Percentiles rank a stretch among this genome's conserved stretches.
Evolutionary conservation across 495 filamentous ascomycete genomes (phyloP).

Genomic region (Penicillium antarcticum): DNA sequence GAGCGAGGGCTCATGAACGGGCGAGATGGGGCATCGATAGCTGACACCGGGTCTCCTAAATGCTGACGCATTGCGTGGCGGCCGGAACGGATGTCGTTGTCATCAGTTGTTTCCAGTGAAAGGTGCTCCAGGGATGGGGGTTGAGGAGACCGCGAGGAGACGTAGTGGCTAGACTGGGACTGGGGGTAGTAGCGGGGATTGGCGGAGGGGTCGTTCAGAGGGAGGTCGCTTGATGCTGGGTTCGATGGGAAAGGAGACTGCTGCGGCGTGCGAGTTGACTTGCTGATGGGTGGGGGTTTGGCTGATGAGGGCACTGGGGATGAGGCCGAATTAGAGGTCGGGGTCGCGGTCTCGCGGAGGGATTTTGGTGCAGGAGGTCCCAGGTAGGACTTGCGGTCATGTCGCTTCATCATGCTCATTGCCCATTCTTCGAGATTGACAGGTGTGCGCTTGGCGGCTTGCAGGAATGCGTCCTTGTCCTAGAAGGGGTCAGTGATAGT

Average conservation of each 20-base stretch:
- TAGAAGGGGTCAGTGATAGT: slow-evolving; percentile 27
- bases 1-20: slow-evolving; percentile 37
- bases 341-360: slow-evolving; percentile 29
- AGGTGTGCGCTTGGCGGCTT: slow-evolving; percentile 89
- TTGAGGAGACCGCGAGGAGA: slow-evolving; percentile 26
- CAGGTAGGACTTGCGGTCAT: slow-evolving; percentile 90
- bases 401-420: slow-evolving; percentile 80
- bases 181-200: slow-evolving; percentile 23
- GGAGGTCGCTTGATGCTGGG: slow-evolving; percentile 65
- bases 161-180: slow-evolving; percentile 25
- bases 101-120: slow-evolving; percentile 35
- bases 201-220: slow-evolving; percentile 45
- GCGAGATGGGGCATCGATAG: slow-evolving; percentile 32
- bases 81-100: slow-evolving; percentile 31
- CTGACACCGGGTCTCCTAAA: slow-evolving; percentile 36
- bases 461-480: slow-evolving; percentile 90
- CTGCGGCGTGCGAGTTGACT: slow-evolving; percentile 50
- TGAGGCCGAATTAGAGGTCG: slow-evolving; percentile 13
- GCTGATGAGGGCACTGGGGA: slow-evolving; percentile 18
- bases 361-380: slow-evolving; percentile 56
- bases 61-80: slow-evolving; percentile 38
- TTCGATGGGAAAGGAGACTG: slow-evolving; percentile 43
- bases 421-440: slow-evolving; percentile 90
- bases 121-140: slow-evolving; percentile 42
- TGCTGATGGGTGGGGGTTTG: slow-evolving; percentile 25